Percentiles rank a stretch among this genome's conserved stretches.
phyloP scores from a whole-genome alignment of 1,284 basidiomycete genomes.

The Tilletiopsis washingtonensis region DNA sequence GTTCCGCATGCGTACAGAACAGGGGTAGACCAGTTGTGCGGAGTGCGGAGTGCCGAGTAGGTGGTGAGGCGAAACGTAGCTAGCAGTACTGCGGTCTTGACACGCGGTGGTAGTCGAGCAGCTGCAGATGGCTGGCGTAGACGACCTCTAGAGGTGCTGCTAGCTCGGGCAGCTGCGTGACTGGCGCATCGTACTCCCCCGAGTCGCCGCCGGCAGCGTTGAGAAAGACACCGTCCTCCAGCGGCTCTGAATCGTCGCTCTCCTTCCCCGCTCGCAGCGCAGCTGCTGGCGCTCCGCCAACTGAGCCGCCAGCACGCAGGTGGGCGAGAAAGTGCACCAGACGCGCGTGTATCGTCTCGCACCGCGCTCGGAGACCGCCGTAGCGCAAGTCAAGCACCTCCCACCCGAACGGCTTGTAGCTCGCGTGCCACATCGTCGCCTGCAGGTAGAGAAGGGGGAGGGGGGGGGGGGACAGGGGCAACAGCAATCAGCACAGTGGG shows the following conservation, averaged over 20 bases:
- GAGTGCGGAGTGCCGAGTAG: no score
- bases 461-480: no score
- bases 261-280: no score
- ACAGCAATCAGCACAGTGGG: no score
- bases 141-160: slow-evolving; percentile 27
- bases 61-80: background rate
- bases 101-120: slow-evolving; percentile 37
- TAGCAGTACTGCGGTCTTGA: slow-evolving; percentile 33
- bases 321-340: slow-evolving; percentile 21
- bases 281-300: slow-evolving; percentile 7
- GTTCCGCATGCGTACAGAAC: no score
- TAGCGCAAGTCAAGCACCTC: slow-evolving; percentile 48
- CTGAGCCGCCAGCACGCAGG: slow-evolving; percentile 7
- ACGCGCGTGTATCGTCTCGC: slow-evolving; percentile 44
- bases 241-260: background rate
- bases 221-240: slow-evolving; percentile 15
- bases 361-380: slow-evolving; percentile 42
- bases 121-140: slow-evolving; percentile 30
- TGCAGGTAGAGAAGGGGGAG: no score
- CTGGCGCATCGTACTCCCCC: slow-evolving; percentile 17
- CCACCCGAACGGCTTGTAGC: slow-evolving; percentile 46
- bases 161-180: slow-evolving; percentile 24
- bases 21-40: no score
- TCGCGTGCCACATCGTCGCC: no score
- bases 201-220: background rate